phyloP scores from a whole-genome alignment of 116 monocot species.

The Trichopus zeylanicus region DNA sequence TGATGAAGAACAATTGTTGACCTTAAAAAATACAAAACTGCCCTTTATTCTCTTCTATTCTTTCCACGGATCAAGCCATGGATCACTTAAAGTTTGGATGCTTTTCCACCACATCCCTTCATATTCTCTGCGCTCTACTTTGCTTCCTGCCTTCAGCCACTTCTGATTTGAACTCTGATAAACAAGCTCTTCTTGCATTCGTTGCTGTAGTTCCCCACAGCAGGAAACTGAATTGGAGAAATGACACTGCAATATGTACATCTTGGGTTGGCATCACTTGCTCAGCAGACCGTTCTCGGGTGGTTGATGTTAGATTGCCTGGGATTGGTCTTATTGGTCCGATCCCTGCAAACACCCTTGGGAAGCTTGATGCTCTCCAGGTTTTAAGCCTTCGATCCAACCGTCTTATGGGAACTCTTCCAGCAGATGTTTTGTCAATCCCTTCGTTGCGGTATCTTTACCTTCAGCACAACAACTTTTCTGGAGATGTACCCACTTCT shows the following conservation, averaged over 20 bases:
- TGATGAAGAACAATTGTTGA: neutral
- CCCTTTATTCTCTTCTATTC: neutral
- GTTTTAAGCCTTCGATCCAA: conserved; percentile 84
- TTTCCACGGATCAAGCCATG: conserved; percentile 17
- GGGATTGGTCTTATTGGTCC: conserved; percentile 69
- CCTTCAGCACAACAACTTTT: conserved; percentile 79
- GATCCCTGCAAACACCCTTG: conserved; percentile 66
- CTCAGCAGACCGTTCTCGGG: conserved; percentile 32
- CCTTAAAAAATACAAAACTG: neutral
- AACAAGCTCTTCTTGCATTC: conserved; percentile 73
- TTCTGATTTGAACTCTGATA: conserved; percentile 64
- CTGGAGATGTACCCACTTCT: conserved; percentile 50
- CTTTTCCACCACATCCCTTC: conserved; percentile 4
- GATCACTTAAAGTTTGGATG: conserved; percentile 6
- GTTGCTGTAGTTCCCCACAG: conserved; percentile 45
- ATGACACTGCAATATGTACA: conserved; percentile 41
- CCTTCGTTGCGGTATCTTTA: conserved; percentile 61
- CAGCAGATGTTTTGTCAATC: conserved; percentile 60
- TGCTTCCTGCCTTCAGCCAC: conserved; percentile 15
- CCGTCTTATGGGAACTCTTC: conserved; percentile 41
- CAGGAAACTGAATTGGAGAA: conserved; percentile 76
- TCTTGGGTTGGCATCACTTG: conserved; percentile 90
- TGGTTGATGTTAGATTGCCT: conserved; percentile 62
- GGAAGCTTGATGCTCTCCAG: conserved; percentile 77
- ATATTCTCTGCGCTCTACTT: conserved; percentile 20